Base-by-base conservation (phyloP, 768 basidiomycete species). In the Leucosporidium creatinivorum region DNA sequence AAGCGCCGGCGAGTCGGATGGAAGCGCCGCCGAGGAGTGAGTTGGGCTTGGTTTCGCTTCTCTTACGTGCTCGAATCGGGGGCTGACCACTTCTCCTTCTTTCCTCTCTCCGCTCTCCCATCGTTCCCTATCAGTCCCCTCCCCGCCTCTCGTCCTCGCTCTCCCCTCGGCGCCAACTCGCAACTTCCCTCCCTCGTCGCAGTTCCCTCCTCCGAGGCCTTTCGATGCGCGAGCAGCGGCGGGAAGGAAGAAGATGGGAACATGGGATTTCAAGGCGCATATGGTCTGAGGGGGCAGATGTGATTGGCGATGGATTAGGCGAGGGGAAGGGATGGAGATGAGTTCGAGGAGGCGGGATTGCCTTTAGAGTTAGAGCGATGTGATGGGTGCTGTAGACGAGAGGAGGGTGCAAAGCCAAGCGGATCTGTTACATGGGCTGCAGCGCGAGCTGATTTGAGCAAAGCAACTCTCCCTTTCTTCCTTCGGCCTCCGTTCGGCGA, bases 121-220 rank as follows among this genome's bases (percentile, higher is more conserved):
- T 25, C 44, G 31, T 19, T 60, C 9, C 25, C 6, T 5, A 21
- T 4, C 62, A 70, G 66, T 70, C 51, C 66, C 70, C 18, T 65
- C 66, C 10, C 70, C 70, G 0, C 60, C 70, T 0, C 7, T 36
- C 8, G 33, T 54, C 7, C 60, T 71, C 31, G 70, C 70, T 2
- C 61, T 72, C 30, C 70, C 70, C 5, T 66, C 65, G 26, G 70
- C 70, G n/a, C 70, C 70, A 19, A 72, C 70, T 25, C 28, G 70
- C 3, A 68, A 44, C 33, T 72, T 72, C 67, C 70, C 70, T 18
- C 49, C 66, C 3, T 58, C 54, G 23, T 10, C 17, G 0, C 66
- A 68, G 52, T 71, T 71, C 58, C 70, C 70, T n/a, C 61, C 67
- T 10, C 67, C 70, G 4, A 51, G 67, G 36, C 70, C 67, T 49